These are phyloP conservation scores for bread wheat (Triticum aestivum) DNA, from an alignment of 176 grass and related monocot species.

Conservation along the genomic window DNA sequence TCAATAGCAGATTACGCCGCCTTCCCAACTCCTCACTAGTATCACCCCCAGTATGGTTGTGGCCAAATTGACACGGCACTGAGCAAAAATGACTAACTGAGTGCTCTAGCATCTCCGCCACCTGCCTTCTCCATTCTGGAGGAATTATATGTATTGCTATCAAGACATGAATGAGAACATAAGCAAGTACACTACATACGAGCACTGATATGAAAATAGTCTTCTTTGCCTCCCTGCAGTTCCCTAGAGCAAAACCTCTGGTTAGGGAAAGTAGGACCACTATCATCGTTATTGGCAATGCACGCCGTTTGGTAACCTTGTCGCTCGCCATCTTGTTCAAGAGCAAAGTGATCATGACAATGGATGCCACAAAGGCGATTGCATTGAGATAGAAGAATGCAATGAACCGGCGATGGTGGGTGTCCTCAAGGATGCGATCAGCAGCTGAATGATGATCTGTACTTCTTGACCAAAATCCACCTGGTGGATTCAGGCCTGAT, in stretches of 20 bases:
- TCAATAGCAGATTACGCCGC: constrained; percentile 29
- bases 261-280: constrained; percentile 42
- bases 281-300: constrained; percentile 36
- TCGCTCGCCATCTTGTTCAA: constrained; percentile 16
- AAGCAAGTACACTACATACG: background rate
- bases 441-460: constrained; percentile 14
- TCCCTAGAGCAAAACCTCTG: constrained; percentile 26
- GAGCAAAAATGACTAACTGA: background rate
- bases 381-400: constrained; percentile 53
- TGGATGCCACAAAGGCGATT: constrained; percentile 34
- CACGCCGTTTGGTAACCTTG: constrained; percentile 21
- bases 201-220: constrained; percentile 5
- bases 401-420: constrained; percentile 18
- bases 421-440: constrained; percentile 42
- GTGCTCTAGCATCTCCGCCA: background rate
- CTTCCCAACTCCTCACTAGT: constrained; percentile 8
- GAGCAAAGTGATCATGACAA: constrained; percentile 42
- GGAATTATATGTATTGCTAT: constrained; percentile 37
- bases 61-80: background rate
- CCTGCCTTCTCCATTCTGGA: background rate
- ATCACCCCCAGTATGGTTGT: background rate
- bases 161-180: constrained; percentile 32
- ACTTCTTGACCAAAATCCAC: constrained; percentile 37
- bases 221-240: constrained; percentile 4
- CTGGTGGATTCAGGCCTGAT: constrained; percentile 51